Evolutionary conservation across 306 rosid species (phyloP).

Genomic region (Betula pendula): DNA sequence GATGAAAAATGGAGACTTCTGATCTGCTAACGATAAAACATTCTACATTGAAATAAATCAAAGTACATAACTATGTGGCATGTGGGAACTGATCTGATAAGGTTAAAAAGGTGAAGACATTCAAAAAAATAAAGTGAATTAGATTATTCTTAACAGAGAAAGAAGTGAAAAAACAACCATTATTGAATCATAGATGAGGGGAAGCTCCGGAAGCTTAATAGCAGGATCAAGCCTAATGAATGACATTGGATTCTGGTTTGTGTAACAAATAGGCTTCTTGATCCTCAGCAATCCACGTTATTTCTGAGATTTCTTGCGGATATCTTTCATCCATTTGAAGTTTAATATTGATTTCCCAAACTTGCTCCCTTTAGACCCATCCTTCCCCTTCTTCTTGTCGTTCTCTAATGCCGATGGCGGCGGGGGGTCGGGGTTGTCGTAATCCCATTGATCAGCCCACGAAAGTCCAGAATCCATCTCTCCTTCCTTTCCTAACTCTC

Average conservation of each 20-base stretch:
- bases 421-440: conserved; percentile 43
- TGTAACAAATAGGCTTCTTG: conserved; percentile 1
- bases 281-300: background rate
- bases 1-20: background rate
- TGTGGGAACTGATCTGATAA: background rate
- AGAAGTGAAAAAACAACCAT: background rate
- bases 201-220: background rate
- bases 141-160: background rate
- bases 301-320: conserved; percentile 47
- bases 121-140: background rate
- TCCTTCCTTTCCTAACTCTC: background rate
- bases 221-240: background rate
- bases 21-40: background rate
- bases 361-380: conserved; percentile 41
- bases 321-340: conserved; percentile 64
- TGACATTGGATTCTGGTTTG: background rate
- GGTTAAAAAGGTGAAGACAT: background rate
- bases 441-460: conserved; percentile 86
- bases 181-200: background rate
- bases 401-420: conserved; percentile 34
- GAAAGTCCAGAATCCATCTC: conserved; percentile 57
- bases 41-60: background rate
- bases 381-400: conserved; percentile 53
- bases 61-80: background rate
- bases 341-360: conserved; percentile 40